A percentile compares a stretch with the other conserved stretches of the same genome.
Conservation (phyloP, 2,329 filamentous ascomycete species). For the Fusarium hostae region DNA sequence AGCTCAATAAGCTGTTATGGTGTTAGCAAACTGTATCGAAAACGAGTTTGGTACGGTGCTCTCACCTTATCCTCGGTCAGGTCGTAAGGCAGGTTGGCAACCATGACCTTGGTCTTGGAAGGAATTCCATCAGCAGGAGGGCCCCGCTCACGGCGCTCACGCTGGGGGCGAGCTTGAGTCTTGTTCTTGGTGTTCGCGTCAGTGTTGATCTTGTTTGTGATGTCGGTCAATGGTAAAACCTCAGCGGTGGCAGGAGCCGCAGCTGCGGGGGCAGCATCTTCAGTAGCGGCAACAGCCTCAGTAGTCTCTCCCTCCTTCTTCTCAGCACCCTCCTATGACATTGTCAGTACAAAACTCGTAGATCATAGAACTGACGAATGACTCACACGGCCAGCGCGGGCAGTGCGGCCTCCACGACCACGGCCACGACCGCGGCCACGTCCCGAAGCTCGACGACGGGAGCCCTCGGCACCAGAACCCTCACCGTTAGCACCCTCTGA, state of each 20-base stretch:
- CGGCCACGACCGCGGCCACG: constrained; percentile 76
- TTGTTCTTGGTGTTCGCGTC: constrained; percentile 70
- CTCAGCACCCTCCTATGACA: constrained; percentile 49
- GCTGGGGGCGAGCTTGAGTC: constrained; percentile 64
- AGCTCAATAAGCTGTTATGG: constrained; percentile 88
- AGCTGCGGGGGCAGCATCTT: constrained; percentile 56
- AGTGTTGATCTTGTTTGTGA: constrained; percentile 68
- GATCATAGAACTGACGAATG: constrained; percentile 2
- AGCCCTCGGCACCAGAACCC: constrained; percentile 74
- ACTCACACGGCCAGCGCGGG: constrained; percentile 65
- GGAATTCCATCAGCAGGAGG: constrained; percentile 97
- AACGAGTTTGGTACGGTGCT: constrained; percentile 41
- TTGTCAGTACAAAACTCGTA: constrained; percentile 16
- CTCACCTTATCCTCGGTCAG: constrained; percentile 94
- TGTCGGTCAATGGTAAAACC: constrained; percentile 69
- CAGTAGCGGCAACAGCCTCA: constrained; percentile 56
- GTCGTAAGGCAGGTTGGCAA: constrained; percentile 98
- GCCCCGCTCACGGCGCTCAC: constrained; percentile 82
- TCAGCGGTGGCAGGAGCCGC: constrained; percentile 62
- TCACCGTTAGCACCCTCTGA: constrained; percentile 80
- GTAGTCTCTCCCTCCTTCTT: constrained; percentile 59
- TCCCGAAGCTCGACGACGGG: constrained; percentile 70
- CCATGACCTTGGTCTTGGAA: constrained; percentile 99
- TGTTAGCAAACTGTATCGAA: constrained; percentile 35
- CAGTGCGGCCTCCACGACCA: constrained; percentile 73